Percentiles rank a stretch among this genome's conserved stretches.
phyloP scores from a whole-genome alignment of 768 basidiomycete species.

The Collybia nuda region DNA sequence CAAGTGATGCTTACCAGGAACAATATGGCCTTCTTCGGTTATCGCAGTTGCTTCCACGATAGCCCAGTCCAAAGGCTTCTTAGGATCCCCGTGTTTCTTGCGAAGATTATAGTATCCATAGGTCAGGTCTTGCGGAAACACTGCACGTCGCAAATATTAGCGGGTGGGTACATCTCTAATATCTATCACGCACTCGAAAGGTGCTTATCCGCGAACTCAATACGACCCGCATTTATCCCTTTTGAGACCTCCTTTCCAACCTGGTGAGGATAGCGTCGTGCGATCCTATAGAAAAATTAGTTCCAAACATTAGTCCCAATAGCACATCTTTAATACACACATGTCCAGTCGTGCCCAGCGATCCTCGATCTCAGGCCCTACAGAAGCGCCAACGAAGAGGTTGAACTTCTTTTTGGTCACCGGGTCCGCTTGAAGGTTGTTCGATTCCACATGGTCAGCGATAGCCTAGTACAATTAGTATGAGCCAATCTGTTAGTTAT shows the following conservation, averaged over 20 bases:
- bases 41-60: conserved; percentile 51
- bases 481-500: too few relatives aligned
- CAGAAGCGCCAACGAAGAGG: conserved; percentile 46
- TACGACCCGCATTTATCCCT: conserved; percentile 47
- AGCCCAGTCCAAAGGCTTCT: conserved; percentile 46
- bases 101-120: conserved; percentile 46
- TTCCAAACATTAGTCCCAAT: not conserved
- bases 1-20: conserved; percentile 28
- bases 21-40: conserved; percentile 46
- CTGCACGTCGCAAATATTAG: conserved; percentile 15
- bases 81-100: conserved; percentile 43
- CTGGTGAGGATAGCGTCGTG: conserved; percentile 47
- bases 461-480: conserved; percentile 31
- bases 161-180: not conserved
- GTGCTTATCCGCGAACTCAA: conserved; percentile 48
- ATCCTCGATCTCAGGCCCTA: conserved; percentile 49
- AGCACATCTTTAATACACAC: conserved; percentile 20
- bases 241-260: conserved; percentile 48
- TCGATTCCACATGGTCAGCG: conserved; percentile 40
- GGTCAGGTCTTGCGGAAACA: conserved; percentile 50
- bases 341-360: conserved; percentile 48
- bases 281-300: conserved; percentile 24
- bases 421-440: conserved; percentile 43
- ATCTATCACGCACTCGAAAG: conserved; percentile 36
- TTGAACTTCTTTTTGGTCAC: conserved; percentile 45